phyloP scores from a whole-genome alignment of 371 early-diverging fungal species.

The Massospora cicadina region DNA sequence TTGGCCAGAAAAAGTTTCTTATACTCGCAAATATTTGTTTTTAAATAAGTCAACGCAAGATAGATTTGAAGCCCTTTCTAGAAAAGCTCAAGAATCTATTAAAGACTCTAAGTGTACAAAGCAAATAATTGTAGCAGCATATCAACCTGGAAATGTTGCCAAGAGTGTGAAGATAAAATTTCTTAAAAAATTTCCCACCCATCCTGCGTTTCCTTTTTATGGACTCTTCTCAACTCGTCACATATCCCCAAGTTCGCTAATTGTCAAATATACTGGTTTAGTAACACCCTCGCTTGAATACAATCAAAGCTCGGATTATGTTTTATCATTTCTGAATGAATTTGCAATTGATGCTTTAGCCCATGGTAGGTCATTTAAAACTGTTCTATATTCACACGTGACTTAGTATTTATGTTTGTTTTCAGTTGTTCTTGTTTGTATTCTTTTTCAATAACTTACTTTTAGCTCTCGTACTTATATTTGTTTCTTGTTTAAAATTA shows the following conservation, averaged over 20 bases:
- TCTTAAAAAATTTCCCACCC: background rate
- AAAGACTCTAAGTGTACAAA: background rate
- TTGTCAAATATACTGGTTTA: constrained; percentile 4
- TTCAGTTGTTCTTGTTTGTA: background rate
- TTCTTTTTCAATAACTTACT: background rate
- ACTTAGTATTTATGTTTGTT: background rate
- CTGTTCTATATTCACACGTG: background rate
- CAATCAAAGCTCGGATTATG: constrained; percentile 4
- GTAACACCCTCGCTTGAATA: background rate
- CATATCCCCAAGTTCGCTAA: background rate
- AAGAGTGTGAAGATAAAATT: background rate
- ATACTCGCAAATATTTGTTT: background rate
- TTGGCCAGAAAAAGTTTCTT: background rate
- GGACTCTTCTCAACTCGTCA: constrained; percentile 3
- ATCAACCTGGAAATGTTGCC: background rate
- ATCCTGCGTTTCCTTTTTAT: constrained; percentile 10
- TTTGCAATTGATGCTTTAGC: constrained; percentile 8
- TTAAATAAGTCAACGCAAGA: background rate
- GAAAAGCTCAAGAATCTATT: background rate
- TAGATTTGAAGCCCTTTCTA: background rate
- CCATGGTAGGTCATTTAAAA: background rate
- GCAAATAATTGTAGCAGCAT: background rate
- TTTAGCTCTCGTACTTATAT: background rate
- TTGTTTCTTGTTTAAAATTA: background rate
- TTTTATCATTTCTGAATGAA: background rate